Conservation (phyloP, 495 filamentous ascomycete species). For the Hypomontagnella submonticulosa region DNA sequence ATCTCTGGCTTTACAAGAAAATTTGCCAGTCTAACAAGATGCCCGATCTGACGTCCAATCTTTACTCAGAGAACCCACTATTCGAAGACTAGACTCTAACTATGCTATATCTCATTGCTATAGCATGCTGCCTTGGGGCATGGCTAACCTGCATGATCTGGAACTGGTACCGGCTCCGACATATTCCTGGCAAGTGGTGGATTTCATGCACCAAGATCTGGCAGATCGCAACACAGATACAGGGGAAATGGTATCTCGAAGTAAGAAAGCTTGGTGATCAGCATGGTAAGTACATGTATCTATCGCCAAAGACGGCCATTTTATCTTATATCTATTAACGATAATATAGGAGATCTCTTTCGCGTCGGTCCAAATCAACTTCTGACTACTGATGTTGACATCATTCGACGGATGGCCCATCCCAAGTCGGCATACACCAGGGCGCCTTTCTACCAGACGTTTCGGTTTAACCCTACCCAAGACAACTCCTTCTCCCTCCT, state of each 20-base stretch:
- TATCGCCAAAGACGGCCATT: not conserved
- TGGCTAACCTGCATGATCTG: not conserved
- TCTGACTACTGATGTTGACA: constrained; percentile 33
- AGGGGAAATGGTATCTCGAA: constrained; percentile 29
- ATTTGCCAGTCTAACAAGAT: no score
- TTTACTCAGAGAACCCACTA: not conserved
- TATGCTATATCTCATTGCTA: not conserved
- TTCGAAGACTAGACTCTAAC: not conserved
- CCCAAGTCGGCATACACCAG: constrained; percentile 21
- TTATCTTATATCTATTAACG: not conserved
- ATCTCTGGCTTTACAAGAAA: no score
- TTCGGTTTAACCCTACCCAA: constrained; percentile 34
- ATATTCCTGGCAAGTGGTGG: constrained; percentile 37
- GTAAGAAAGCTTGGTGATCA: constrained; percentile 25
- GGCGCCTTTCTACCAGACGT: constrained; percentile 34
- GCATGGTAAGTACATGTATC: constrained; percentile 18
- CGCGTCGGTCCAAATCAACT: constrained; percentile 37
- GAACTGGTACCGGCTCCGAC: constrained; percentile 27
- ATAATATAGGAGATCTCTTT: constrained; percentile 27
- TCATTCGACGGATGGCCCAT: constrained; percentile 39
- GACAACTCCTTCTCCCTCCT: constrained; percentile 36
- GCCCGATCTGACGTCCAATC: not conserved
- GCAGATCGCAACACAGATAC: constrained; percentile 28
- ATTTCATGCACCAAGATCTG: constrained; percentile 29
- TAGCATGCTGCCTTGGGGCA: constrained; percentile 3